A percentile compares a stretch with the other conserved stretches of the same genome.
Conservation (phyloP, 805 yeast genomes). For the Blastobotrys terrestris region DNA sequence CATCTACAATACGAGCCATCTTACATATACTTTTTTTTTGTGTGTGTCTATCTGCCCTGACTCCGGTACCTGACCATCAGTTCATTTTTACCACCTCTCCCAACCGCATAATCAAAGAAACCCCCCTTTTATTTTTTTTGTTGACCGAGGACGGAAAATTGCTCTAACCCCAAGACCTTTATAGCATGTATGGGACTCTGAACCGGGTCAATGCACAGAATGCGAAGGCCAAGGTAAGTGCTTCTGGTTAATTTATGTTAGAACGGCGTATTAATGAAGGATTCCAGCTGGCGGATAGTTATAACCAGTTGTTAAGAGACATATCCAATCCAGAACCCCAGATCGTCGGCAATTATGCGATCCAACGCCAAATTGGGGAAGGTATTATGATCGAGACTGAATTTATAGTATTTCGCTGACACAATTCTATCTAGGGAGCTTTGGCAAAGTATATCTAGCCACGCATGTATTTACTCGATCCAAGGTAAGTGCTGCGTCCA, state of each 20-base stretch:
- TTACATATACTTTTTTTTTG: neutral
- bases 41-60: neutral
- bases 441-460: conserved; percentile 88
- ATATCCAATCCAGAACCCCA: conserved; percentile 41
- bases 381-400: conserved; percentile 38
- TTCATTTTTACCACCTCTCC: neutral
- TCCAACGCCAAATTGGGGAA: conserved; percentile 73
- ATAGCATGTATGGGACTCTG: conserved; percentile 20
- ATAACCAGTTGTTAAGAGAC: conserved; percentile 50
- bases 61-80: neutral
- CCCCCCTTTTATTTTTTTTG: neutral
- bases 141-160: neutral
- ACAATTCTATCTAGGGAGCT: conserved; percentile 36
- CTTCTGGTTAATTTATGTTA: neutral
- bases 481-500: conserved; percentile 34
- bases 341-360: conserved; percentile 76
- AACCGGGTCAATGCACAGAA: conserved; percentile 31
- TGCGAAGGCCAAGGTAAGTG: conserved; percentile 20
- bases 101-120: neutral
- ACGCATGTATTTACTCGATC: conserved; percentile 64
- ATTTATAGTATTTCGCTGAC: neutral
- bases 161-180: no score
- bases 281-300: conserved; percentile 51
- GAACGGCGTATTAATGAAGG: conserved; percentile 3
- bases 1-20: no score